Evolutionary conservation across 257 asterid genomes (phyloP), one percentile per base, ranked within the genome.

Genomic region (Primulina tabacum): DNA sequence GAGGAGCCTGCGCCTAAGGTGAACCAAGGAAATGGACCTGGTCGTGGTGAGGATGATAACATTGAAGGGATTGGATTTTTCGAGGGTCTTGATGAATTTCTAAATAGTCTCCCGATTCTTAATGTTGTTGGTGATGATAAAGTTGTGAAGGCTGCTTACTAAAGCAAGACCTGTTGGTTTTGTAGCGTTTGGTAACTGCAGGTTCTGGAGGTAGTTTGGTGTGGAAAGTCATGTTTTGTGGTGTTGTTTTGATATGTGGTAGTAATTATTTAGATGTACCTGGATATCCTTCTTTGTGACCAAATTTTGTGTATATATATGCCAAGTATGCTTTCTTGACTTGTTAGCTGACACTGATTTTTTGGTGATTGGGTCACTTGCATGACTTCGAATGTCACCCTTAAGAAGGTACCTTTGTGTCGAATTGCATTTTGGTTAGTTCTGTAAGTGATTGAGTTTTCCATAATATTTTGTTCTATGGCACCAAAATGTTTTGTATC

Each of bases 81-180:
- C 40, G 97, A 90, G 81, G 95, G 97, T 60, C 95, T 90, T 73
- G 97, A 88, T 66, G 97, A 90, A 60, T 88, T 80, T 79, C 81
- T 90, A 26, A 82, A 79, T 76, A 82, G 82, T 80, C 90, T 85
- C 68, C 92, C 95, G 1, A 82, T 81, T 70, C 86, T 83, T 73
- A 81, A 71, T 62, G 90, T 66, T 61, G 94, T 81, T 28, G 85
- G 85, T 17, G 90, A 87, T 7, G 90, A 85, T 64, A 85, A 79
- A 78, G 84, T 80, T 43, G 73, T 76, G 65, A 84, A 84, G 83
- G 89, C 84, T 61, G 82, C 85, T 59, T 85, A 75, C 80, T 74
- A 32, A 68, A 69, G 76, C 67, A 75, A 57, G 77, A 40, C 68
- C 71, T 30, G 62, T 72, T 71, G 26, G 24, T 28, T 21, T 8